Percentiles rank a stretch among this genome's conserved stretches.
Evolutionary conservation across 129 eudicot species (phyloP).

Genomic region (Artemisia argyi): DNA sequence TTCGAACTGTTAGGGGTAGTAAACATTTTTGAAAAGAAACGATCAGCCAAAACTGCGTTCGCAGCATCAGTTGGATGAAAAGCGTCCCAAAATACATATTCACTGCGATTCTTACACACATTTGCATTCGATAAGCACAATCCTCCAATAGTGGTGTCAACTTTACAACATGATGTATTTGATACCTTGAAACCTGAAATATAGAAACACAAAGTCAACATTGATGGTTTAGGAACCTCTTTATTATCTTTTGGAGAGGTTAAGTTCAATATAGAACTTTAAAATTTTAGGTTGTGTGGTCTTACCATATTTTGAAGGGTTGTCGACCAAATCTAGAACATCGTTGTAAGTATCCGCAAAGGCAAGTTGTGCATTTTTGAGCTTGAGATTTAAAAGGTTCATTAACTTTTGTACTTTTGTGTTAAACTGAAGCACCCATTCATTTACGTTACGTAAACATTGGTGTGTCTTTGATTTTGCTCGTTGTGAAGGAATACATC

Average conservation of each 20-base stretch:
- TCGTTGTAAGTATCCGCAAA: slow-evolving; percentile 78
- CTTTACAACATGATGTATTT: slow-evolving; percentile 75
- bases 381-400: slow-evolving; percentile 46
- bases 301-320: slow-evolving; percentile 66
- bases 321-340: slow-evolving; percentile 62
- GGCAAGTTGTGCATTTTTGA: slow-evolving; percentile 48
- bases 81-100: slow-evolving; percentile 91
- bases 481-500: slow-evolving; percentile 95
- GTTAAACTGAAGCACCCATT: slow-evolving; percentile 68
- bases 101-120: slow-evolving; percentile 57
- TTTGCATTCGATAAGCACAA: slow-evolving; percentile 81
- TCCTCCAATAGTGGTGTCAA: slow-evolving; percentile 76
- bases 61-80: slow-evolving; percentile 98
- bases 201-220: background rate
- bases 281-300: too few species aligned
- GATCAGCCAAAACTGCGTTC: slow-evolving; percentile 66
- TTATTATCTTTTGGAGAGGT: background rate
- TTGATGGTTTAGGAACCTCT: background rate
- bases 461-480: slow-evolving; percentile 57
- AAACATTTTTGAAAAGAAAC: slow-evolving; percentile 51
- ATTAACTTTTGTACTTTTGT: slow-evolving; percentile 53
- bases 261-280: background rate
- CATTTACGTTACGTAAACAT: slow-evolving; percentile 72
- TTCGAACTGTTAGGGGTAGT: slow-evolving; percentile 29
- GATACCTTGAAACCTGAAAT: slow-evolving; percentile 81